Conservation (phyloP, 2,329 filamentous ascomycete genomes). For the Orbilia javanica region DNA sequence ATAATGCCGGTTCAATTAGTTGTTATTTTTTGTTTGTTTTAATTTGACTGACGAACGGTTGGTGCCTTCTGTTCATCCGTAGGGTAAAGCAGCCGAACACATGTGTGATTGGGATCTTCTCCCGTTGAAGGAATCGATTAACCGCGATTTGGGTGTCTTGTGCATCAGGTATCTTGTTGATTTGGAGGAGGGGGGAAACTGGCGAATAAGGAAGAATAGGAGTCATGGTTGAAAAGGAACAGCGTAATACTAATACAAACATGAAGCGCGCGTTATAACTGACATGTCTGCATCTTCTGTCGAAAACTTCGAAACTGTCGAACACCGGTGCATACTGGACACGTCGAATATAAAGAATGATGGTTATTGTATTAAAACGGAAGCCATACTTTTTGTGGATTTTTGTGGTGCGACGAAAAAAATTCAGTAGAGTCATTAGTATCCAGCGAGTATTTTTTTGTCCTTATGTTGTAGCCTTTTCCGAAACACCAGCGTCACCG, state of each 20-base stretch:
- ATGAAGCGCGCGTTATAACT: constrained; percentile 56
- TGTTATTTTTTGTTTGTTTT: constrained; percentile 15
- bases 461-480: constrained; percentile 48
- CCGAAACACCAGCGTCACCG: constrained; percentile 55
- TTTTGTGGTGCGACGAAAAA: constrained; percentile 46
- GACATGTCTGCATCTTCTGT: constrained; percentile 54
- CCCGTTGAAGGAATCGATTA: constrained; percentile 15
- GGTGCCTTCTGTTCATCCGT: constrained; percentile 11
- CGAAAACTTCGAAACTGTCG: constrained; percentile 49
- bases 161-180: constrained; percentile 40
- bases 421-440: constrained; percentile 56
- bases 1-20: background rate
- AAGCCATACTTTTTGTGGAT: constrained; percentile 49
- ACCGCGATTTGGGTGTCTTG: constrained; percentile 17
- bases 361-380: constrained; percentile 55
- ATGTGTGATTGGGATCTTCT: constrained; percentile 19
- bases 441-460: constrained; percentile 55
- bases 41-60: background rate
- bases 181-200: constrained; percentile 10
- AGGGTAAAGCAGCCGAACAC: constrained; percentile 20
- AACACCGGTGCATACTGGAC: constrained; percentile 42
- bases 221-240: constrained; percentile 43
- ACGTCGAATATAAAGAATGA: constrained; percentile 54
- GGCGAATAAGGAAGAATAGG: constrained; percentile 36
- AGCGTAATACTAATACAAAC: constrained; percentile 59